Evolutionary conservation across 2,329 filamentous ascomycete species (phyloP).

Genomic region (Teratosphaeria zuluensis): DNA sequence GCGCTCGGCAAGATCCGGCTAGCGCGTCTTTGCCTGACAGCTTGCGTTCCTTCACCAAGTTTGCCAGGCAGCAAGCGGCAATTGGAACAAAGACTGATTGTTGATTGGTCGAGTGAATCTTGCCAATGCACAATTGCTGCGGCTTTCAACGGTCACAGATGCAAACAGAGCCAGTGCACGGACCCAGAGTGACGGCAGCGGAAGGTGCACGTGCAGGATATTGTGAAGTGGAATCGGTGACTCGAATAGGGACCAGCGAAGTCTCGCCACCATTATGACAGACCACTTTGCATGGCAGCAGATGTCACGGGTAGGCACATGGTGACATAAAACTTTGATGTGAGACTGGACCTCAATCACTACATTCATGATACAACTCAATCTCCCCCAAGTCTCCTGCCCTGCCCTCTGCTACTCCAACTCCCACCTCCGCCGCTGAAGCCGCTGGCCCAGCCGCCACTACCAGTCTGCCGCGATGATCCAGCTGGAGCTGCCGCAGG

Average conservation of each 20-base stretch:
- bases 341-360: neutral
- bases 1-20: neutral
- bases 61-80: neutral
- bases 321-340: no score
- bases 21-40: neutral
- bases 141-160: neutral
- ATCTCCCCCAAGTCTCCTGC: slow-evolving; percentile 48
- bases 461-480: slow-evolving; percentile 17
- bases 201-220: no score
- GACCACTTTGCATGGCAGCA: no score
- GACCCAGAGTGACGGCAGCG: neutral
- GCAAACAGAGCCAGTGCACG: neutral
- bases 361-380: neutral
- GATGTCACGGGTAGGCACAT: no score
- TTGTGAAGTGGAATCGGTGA: no score
- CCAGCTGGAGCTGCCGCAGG: slow-evolving; percentile 28
- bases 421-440: slow-evolving; percentile 18
- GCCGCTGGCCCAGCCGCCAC: slow-evolving; percentile 23
- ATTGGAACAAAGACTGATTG: neutral
- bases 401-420: slow-evolving; percentile 54
- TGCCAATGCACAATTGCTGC: neutral
- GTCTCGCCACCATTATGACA: no score
- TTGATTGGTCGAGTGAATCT: neutral
- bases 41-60: neutral
- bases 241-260: no score